phyloP scores from a whole-genome alignment of 73 alveolate species.

The Tetrahymena elliotti region DNA sequence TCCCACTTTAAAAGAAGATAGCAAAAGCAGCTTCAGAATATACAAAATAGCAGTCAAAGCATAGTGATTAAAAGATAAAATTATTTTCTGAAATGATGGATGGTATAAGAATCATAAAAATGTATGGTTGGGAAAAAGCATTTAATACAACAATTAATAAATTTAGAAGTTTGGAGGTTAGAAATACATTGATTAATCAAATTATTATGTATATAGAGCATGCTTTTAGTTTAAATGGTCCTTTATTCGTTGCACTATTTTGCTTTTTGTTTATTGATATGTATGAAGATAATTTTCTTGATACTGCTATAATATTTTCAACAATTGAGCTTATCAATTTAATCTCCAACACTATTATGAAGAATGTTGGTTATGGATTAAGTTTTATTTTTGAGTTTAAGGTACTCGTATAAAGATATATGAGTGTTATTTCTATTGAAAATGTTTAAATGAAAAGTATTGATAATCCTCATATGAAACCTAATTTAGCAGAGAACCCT shows the following conservation, averaged over 20 bases:
- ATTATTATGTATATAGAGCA: conserved; percentile 39
- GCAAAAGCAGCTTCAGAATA: conserved; percentile 22
- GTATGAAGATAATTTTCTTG: conserved; percentile 52
- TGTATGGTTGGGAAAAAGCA: conserved; percentile 70
- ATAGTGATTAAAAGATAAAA: conserved; percentile 75
- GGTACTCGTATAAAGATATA: not conserved
- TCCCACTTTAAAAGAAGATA: conserved; percentile 23
- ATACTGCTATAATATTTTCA: conserved; percentile 52
- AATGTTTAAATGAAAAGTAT: not conserved
- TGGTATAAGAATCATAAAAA: conserved; percentile 77
- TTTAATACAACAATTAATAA: conserved; percentile 50
- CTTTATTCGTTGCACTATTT: conserved; percentile 44
- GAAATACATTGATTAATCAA: conserved; percentile 21
- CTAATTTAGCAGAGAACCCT: not conserved
- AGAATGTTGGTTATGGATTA: not conserved
- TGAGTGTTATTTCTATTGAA: not conserved
- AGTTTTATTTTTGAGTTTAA: not conserved
- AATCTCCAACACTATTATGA: conserved; percentile 9
- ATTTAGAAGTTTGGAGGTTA: conserved; percentile 57
- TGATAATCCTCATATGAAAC: not conserved
- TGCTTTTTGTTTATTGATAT: conserved; percentile 54
- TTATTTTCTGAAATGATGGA: conserved; percentile 62
- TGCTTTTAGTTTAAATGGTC: conserved; percentile 55
- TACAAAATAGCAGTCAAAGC: conserved; percentile 53
- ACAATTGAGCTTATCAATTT: conserved; percentile 59